Evolutionary conservation across 1,139 yeast species (phyloP), one percentile per base, ranked within the genome.

Genomic region (Spathaspora sp.): DNA sequence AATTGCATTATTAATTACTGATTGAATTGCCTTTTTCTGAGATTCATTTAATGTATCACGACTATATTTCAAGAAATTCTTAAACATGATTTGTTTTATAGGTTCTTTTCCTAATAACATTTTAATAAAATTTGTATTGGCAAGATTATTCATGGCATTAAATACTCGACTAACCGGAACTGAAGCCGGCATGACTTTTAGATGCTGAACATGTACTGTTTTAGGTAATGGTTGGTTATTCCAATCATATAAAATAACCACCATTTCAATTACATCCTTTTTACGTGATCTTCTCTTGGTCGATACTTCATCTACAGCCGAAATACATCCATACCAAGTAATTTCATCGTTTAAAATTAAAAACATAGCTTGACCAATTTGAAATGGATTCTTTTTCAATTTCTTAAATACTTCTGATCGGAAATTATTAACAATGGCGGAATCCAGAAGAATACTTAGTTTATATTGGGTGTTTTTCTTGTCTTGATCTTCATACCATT

Each of bases 21-120:
- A 83, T 58, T 84, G 88, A 40, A 84, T 72, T 0, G 89, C 89
- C 18, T 72, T 73, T 52, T 80, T 81, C 56, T 85, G 91, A 0
- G 90, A 84, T 4, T 75, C 80, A 57, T 84, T 84, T 52, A 84
- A 72, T 0, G 69, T 57, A 17, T 70, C 75, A 39, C 70, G 75
- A 1, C 79, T 69, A 51, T 74, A 78, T 46, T 72, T 75, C 41
- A 83, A 67, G 52, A 72, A 70, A 58, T 82, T 84, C 42, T 72
- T 74, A 59, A 83, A 84, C 9, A 70, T 72, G 37, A 84, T 71
- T 55, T 82, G 87, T 52, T 68, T 78, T 47, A 85, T 80, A 2
- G 82, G 81, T 20, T 77, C 77, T 43, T 81, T 75, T 7, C 89
- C 90, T 44, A 84, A 59, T 17, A 84, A 61, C 77, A 84, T 72